These are phyloP conservation scores for Epichloe elymi DNA, from an alignment of 2,329 filamentous ascomycete genomes.

Conservation along the genomic window DNA sequence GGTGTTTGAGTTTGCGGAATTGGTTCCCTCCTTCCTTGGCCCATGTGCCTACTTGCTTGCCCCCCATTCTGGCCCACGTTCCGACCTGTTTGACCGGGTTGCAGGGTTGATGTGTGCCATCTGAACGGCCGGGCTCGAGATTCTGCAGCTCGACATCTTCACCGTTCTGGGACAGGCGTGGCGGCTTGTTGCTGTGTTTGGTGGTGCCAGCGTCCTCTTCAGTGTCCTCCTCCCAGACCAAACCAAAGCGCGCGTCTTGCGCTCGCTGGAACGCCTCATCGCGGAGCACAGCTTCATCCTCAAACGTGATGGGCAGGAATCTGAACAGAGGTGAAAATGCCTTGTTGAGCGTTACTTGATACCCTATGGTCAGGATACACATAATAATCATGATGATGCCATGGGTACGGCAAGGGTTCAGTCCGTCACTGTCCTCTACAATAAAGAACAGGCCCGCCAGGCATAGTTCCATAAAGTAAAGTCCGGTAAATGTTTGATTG, in stretches of 20 bases:
- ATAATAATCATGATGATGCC: conserved; percentile 75
- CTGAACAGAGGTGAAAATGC: conserved; percentile 77
- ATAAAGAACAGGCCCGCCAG: conserved; percentile 86
- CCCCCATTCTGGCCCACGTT: conserved; percentile 27
- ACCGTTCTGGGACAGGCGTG: conserved; percentile 21
- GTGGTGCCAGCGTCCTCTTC: conserved; percentile 28
- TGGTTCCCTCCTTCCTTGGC: conserved; percentile 33
- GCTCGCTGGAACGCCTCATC: conserved; percentile 78
- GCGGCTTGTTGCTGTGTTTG: conserved; percentile 15
- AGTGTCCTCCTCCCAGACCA: conserved; percentile 32
- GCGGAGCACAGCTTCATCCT: conserved; percentile 85
- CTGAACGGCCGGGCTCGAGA: conserved; percentile 12
- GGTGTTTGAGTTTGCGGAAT: conserved; percentile 29
- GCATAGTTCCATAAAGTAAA: conserved; percentile 90
- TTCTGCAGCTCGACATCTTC: conserved; percentile 27
- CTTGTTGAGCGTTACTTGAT: conserved; percentile 67
- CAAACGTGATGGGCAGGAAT: conserved; percentile 86
- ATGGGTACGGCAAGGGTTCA: conserved; percentile 55
- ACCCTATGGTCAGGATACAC: conserved; percentile 56
- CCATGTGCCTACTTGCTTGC: conserved; percentile 19
- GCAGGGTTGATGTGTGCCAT: conserved; percentile 18
- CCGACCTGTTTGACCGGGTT: conserved; percentile 35
- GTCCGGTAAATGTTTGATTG: conserved; percentile 87
- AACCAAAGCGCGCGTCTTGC: conserved; percentile 56
- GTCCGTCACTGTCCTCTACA: conserved; percentile 40